A percentile compares a stretch with the other conserved stretches of the same genome.
Evolutionary conservation across 2,329 filamentous ascomycete species (phyloP).

Genomic region (Fusarium sp.): DNA sequence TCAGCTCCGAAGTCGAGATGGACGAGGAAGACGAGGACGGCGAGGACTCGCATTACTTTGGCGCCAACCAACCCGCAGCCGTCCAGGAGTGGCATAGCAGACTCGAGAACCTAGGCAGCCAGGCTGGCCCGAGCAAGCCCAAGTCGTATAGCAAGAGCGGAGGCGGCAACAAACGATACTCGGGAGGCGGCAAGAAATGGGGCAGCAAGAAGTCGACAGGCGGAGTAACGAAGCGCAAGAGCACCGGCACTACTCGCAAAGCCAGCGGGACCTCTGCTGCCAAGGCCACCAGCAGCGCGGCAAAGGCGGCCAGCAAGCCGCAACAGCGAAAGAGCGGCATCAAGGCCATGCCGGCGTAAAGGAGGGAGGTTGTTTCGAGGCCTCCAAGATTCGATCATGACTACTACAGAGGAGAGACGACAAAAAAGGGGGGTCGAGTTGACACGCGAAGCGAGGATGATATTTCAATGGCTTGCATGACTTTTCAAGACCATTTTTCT

Average conservation of each 20-base stretch:
- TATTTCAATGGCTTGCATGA: slow-evolving; percentile 31
- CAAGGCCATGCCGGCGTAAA: slow-evolving; percentile 47
- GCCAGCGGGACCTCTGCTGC: slow-evolving; percentile 45
- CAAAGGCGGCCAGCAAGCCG: slow-evolving; percentile 44
- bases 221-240: slow-evolving; percentile 46
- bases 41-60: slow-evolving; percentile 60
- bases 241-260: slow-evolving; percentile 43
- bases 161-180: slow-evolving; percentile 43
- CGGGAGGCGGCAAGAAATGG: slow-evolving; percentile 44
- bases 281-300: slow-evolving; percentile 31
- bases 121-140: slow-evolving; percentile 40
- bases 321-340: slow-evolving; percentile 50
- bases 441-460: slow-evolving; percentile 14
- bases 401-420: not conserved
- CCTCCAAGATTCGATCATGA: not conserved
- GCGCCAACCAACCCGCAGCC: slow-evolving; percentile 39
- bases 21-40: slow-evolving; percentile 52
- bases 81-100: slow-evolving; percentile 49
- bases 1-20: slow-evolving; percentile 55
- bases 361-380: not conserved
- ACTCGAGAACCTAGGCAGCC: slow-evolving; percentile 44
- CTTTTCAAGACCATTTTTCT: slow-evolving; percentile 24
- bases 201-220: slow-evolving; percentile 44
- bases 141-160: slow-evolving; percentile 42
- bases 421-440: slow-evolving; percentile 6